Evolutionary conservation across 2,329 filamentous ascomycete species (phyloP), one percentile per base, ranked within the genome.

Genomic region (Magnaporthales sp.): DNA sequence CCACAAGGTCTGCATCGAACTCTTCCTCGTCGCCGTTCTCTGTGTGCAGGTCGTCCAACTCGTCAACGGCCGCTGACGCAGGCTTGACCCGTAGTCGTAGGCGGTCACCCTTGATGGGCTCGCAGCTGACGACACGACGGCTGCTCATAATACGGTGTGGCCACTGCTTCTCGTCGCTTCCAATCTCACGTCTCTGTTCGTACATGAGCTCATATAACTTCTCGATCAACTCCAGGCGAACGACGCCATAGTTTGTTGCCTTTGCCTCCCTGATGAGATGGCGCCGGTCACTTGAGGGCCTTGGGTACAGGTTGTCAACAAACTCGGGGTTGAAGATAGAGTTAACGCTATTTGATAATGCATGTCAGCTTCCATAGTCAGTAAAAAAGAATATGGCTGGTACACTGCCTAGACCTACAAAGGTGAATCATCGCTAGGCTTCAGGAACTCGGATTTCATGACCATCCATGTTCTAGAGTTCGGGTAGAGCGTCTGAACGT

Each of bases 301-400:
- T 87, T 63, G 85, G 80, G 80, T 88, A 97, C 71, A 96, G 86
- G 61, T 83, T 82, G 75, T 96, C 91, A 31, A 96, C 88, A 68
- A 89, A 90, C 38, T 90, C 88, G 1, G 94, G 94, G 79, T 98
- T 93, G 82, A 98, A 98, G 74, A 98, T 91, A 73, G 95, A 93
- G 77, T 98, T 98, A 72, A 98, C 93, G 73, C 91, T 93, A 70
- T 24, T 9, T 63, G 3, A 6, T 46, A 2, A 38, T 62, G 29
- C 10, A 26, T n/a, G 62, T 64, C 26, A 64, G 62, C 31, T 38
- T 32, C 8, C 9, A 13, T 64, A 38, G 19, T 22, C 31, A 54
- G 30, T 11, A 29, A 24, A 24, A 19, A 64, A 13, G 31, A 30
- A 22, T 8, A 7, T 58, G 27, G 22, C 46, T 56, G 29, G 31